Evolutionary conservation across 2,329 filamentous ascomycete species (phyloP).

Genomic region (Leptodontidium sp.): DNA sequence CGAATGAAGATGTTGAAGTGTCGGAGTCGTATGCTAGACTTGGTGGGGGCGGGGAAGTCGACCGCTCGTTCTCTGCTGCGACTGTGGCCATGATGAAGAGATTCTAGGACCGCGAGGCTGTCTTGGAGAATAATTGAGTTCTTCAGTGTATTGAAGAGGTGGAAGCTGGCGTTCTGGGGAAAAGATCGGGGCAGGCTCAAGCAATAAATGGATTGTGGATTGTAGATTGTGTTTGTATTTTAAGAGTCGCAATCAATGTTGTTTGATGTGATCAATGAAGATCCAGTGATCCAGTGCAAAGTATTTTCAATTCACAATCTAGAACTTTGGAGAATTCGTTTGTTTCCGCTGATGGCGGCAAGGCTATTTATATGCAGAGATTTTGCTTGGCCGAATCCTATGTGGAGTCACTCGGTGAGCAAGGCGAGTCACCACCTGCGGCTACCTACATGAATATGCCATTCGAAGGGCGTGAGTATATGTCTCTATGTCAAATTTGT

Average conservation of each 20-base stretch:
- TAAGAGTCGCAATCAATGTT: background rate
- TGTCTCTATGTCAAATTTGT: background rate
- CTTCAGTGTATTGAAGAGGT: background rate
- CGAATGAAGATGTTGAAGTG: slow-evolving; percentile 9
- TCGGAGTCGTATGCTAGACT: background rate
- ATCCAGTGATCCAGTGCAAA: background rate
- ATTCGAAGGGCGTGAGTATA: background rate
- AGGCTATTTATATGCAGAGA: background rate
- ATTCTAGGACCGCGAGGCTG: background rate
- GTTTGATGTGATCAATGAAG: background rate
- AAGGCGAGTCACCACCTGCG: background rate
- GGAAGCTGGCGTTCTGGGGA: background rate
- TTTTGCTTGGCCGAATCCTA: background rate
- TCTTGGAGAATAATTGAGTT: background rate
- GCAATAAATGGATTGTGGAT: too few relatives aligned
- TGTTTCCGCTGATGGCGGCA: background rate
- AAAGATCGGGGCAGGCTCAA: background rate
- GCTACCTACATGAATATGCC: background rate
- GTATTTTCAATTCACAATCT: background rate
- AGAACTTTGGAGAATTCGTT: background rate
- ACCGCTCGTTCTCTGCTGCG: background rate
- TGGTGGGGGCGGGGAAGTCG: background rate
- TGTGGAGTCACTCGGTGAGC: slow-evolving; percentile 1
- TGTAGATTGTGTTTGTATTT: too few relatives aligned
- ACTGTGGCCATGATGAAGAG: background rate